Evolutionary conservation across 1,284 basidiomycete genomes (phyloP), one percentile per base, ranked within the genome.

Genomic region (Porogramme epimiltina): DNA sequence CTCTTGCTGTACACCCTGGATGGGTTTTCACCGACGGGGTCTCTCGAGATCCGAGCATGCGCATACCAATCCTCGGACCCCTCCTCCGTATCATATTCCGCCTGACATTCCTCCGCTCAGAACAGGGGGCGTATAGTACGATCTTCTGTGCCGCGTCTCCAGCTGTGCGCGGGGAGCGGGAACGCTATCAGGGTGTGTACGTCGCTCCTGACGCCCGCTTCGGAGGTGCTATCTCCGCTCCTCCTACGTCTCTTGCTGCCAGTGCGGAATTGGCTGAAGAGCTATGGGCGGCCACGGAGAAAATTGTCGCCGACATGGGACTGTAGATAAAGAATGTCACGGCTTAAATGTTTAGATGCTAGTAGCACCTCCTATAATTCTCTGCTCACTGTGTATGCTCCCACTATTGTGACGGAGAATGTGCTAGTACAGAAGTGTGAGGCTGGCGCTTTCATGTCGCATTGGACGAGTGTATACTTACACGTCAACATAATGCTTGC

Each of bases 111-210:
- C 60, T 58, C 1, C 47, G 60, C 3, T 65, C 71, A 3, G 71
- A 74, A 11, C 61, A 72, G 3, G 79, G 74, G 24, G 72, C 70
- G 0, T 68, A 73, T 53, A 74, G 70, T 9, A 67, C 75, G 2
- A 70, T 71, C 25, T 73, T 81, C 50, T 80, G 78, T 3, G 78
- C 79, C 0, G 75, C 72, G 4, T 67, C 73, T 0, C 58, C 65
- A 1, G 65, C 79, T 1, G 60, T 58, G 3, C 54, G 54, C 11
- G 62, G 65, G 3, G 58, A 76, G 16, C 55, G 66, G n/a, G 67
- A 71, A 19, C 71, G 67, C 47, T 81, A 74, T 58, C 72, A 70
- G 45, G 79, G 78, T 1, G 68, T 63, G 18, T 80, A 76, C 59
- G 50, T 82, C 10, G 56, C 52, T 63, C 26, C 76, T 76, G 9